phyloP scores from a whole-genome alignment of 805 yeast genomes.

The Blastobotrys chiropterorum region DNA sequence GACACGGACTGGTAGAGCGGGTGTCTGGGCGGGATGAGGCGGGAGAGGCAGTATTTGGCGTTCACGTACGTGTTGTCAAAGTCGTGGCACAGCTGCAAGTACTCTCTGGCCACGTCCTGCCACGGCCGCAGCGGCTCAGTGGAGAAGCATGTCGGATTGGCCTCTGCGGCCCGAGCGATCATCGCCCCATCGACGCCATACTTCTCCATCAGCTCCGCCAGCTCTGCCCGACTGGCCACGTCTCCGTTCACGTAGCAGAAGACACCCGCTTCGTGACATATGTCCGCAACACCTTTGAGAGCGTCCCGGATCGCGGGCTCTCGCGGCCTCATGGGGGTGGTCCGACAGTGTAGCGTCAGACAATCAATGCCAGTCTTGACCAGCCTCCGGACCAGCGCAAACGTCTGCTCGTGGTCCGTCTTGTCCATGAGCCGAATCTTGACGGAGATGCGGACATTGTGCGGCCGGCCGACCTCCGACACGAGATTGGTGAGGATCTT shows the following conservation, averaged over 20 bases:
- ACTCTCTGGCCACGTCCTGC: constrained; percentile 51
- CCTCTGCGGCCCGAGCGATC: constrained; percentile 90
- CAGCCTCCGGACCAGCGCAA: constrained; percentile 49
- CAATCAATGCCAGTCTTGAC: constrained; percentile 77
- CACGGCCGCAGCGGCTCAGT: constrained; percentile 42
- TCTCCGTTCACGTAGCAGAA: constrained; percentile 81
- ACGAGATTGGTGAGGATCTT: constrained; percentile 65
- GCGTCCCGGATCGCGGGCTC: constrained; percentile 73
- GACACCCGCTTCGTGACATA: constrained; percentile 57
- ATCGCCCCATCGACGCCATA: constrained; percentile 71
- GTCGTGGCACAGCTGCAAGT: constrained; percentile 44
- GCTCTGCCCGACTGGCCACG: constrained; percentile 50
- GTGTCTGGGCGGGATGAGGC: constrained; percentile 74
- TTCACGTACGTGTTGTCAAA: constrained; percentile 63
- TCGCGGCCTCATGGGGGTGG: constrained; percentile 75
- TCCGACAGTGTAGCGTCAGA: constrained; percentile 88
- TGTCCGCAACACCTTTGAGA: constrained; percentile 51
- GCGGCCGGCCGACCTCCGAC: constrained; percentile 70
- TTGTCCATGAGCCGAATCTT: constrained; percentile 76
- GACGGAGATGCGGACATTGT: constrained; percentile 76
- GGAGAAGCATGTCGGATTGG: constrained; percentile 71
- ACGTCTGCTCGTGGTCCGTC: constrained; percentile 41
- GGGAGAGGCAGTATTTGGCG: constrained; percentile 72
- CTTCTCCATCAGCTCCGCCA: constrained; percentile 41
- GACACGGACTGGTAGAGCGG: constrained; percentile 52